A percentile compares a stretch with the other conserved stretches of the same genome.
Conservation (phyloP, 768 basidiomycete genomes). For the Tylopilus intermedius region DNA sequence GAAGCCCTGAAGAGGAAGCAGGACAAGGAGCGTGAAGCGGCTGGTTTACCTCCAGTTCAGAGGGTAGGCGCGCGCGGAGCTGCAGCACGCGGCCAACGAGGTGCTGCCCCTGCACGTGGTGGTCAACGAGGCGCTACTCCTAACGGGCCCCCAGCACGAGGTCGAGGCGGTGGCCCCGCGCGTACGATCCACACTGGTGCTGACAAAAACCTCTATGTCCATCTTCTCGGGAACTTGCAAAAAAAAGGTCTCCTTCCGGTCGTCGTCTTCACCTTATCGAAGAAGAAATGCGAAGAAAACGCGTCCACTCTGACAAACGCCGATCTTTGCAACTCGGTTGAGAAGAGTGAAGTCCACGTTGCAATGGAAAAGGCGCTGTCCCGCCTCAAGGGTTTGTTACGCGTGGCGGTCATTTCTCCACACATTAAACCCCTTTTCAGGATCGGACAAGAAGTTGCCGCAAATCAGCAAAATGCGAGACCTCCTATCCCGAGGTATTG, state of each 20-base stretch:
- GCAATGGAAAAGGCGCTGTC: slow-evolving; percentile 89
- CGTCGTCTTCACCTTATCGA: slow-evolving; percentile 95
- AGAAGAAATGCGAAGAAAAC: slow-evolving; percentile 96
- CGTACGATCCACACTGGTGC: slow-evolving; percentile 61
- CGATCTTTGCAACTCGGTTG: slow-evolving; percentile 82
- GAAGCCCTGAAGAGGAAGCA: slow-evolving; percentile 91
- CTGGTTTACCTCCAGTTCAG: slow-evolving; percentile 83
- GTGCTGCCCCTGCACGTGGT: slow-evolving; percentile 47
- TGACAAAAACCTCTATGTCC: slow-evolving; percentile 92
- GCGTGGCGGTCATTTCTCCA: background rate
- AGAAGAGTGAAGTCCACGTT: slow-evolving; percentile 97
- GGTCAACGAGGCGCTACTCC: slow-evolving; percentile 47
- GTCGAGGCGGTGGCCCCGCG: slow-evolving; percentile 43
- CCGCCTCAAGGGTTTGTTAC: slow-evolving; percentile 71
- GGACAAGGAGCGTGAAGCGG: slow-evolving; percentile 96
- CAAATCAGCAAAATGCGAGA: slow-evolving; percentile 91
- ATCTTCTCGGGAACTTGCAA: slow-evolving; percentile 78
- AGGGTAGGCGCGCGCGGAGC: slow-evolving; percentile 77
- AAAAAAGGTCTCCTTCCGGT: slow-evolving; percentile 88
- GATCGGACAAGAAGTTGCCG: slow-evolving; percentile 86
- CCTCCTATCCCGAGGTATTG: slow-evolving; percentile 86
- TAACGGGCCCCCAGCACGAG: slow-evolving; percentile 31
- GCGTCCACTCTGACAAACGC: slow-evolving; percentile 82
- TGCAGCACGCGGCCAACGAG: slow-evolving; percentile 45
- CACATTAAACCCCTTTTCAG: slow-evolving; percentile 37